Percentiles rank a stretch among this genome's conserved stretches.
phyloP scores from a whole-genome alignment of 2,329 filamentous ascomycete genomes.

The Colletotrichum sp. region DNA sequence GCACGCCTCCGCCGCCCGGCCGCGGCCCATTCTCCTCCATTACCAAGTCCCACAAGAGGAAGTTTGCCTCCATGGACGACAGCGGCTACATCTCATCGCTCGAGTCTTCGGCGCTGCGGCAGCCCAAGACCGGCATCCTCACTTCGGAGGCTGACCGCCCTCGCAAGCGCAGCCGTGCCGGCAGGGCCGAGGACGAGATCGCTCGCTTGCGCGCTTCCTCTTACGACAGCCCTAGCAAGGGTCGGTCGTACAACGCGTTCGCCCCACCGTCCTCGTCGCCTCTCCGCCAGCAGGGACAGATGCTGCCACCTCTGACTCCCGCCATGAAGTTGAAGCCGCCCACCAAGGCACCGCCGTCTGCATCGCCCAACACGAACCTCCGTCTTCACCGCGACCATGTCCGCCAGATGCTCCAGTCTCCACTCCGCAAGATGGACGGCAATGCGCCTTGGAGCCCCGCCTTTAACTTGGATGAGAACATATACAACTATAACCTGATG shows the following conservation, averaged over 20 bases:
- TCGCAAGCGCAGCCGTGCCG: conserved; percentile 63
- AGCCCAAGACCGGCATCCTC: conserved; percentile 67
- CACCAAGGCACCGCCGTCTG: conserved; percentile 68
- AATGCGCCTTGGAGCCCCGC: conserved; percentile 67
- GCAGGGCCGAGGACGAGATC: conserved; percentile 92
- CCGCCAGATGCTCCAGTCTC: conserved; percentile 80
- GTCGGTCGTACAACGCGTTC: conserved; percentile 57
- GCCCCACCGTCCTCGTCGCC: conserved; percentile 72
- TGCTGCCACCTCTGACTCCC: conserved; percentile 81
- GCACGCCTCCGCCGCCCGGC: conserved; percentile 77
- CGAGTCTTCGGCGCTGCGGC: conserved; percentile 85
- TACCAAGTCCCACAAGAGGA: conserved; percentile 74
- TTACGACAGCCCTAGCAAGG: conserved; percentile 87
- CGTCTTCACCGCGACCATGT: conserved; percentile 87
- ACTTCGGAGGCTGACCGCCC: conserved; percentile 84
- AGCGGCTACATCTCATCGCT: conserved; percentile 97
- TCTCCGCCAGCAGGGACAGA: conserved; percentile 64
- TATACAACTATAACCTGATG: conserved; percentile 50
- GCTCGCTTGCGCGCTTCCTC: conserved; percentile 90
- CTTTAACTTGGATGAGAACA: conserved; percentile 66
- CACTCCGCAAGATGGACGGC: conserved; percentile 60
- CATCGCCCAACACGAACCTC: conserved; percentile 92
- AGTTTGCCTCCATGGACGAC: conserved; percentile 81
- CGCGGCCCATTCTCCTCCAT: conserved; percentile 66
- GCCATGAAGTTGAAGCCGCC: conserved; percentile 79